phyloP scores from a whole-genome alignment of 208 protist species.

The Pavlovales sp. region DNA sequence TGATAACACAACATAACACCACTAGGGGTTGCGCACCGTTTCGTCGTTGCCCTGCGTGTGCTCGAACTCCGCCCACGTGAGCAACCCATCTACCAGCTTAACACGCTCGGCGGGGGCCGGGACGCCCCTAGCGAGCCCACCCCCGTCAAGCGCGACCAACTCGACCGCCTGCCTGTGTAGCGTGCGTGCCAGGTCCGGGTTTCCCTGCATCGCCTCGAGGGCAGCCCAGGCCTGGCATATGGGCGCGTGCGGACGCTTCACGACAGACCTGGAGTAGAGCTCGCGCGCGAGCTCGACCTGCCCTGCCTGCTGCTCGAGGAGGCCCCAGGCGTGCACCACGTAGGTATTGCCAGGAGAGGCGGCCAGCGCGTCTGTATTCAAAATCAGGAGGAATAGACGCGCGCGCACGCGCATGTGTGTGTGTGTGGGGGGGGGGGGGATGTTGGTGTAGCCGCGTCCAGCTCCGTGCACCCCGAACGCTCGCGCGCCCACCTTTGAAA shows the following conservation, averaged over 20 bases:
- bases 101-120: too few relatives aligned
- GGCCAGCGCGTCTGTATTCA: too few relatives aligned
- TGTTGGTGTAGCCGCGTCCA: too few relatives aligned
- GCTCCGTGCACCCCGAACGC: too few relatives aligned
- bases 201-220: constrained; percentile 18
- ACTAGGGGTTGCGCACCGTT: too few relatives aligned
- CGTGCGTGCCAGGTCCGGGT: not conserved
- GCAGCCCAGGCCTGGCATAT: constrained; percentile 19
- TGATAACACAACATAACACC: too few relatives aligned
- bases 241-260: not conserved
- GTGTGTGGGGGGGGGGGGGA: too few relatives aligned
- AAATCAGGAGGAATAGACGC: too few relatives aligned
- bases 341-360: not conserved
- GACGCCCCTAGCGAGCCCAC: too few relatives aligned
- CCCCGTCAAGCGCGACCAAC: too few relatives aligned
- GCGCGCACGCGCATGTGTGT: too few relatives aligned
- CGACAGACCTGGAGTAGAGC: not conserved
- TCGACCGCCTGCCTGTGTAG: not conserved
- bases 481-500: too few relatives aligned
- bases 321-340: constrained; percentile 7
- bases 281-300: not conserved
- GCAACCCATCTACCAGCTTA: not conserved
- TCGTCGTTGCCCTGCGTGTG: not conserved
- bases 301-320: constrained; percentile 5
- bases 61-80: not conserved